Evolutionary conservation across 352 stramenopile species (phyloP), one percentile per base, ranked within the genome.

Genomic region (Phytopythium mirpurense): DNA sequence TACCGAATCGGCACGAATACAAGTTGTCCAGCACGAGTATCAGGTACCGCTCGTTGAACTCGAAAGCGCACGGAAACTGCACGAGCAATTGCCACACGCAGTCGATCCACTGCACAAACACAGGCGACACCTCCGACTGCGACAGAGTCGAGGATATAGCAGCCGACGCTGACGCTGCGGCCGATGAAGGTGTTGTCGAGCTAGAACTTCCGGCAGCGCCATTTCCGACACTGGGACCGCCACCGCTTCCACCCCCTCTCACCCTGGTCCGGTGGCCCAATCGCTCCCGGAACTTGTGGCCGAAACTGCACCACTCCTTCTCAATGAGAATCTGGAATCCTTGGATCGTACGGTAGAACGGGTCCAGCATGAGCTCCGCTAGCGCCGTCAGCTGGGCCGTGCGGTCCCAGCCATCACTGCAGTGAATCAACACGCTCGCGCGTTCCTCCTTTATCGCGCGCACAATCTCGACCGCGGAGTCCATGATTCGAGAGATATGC

Each of bases 371-470:
- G 21, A 98, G 52, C 61, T 96, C 70, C 3, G 86, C 71, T 10
- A 97, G 66, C 8, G 67, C 70, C 52, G 77, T 87, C 18, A 98
- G 67, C 51, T 97, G 90, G n/a, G 89, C 61, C 15, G 90, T 97
- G 11, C 90, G 81, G 51, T 99, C 97, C 97, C 97, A 99, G 5
- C 97, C 97, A 56, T 99, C 96, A 49, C 90, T 98, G 65, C 97
- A 99, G 66, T 99, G 97, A 51, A 98, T 79, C 34, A 99, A 64
- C 18, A 99, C 92, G 18, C 96, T 97, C 4, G 90, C 93, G 62
- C 85, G 85, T 21, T 90, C 67, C 24, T 85, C 68, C 19, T 90
- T 82, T 23, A 93, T 62, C n/a, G 90, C 73, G 0, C 81, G 80
- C 7, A 87, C 81, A 51, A 92, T 91, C 62, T 94, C 81, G n/a